Evolutionary conservation across 495 filamentous ascomycete species (phyloP).

Genomic region (Hypoxylon fragiforme): DNA sequence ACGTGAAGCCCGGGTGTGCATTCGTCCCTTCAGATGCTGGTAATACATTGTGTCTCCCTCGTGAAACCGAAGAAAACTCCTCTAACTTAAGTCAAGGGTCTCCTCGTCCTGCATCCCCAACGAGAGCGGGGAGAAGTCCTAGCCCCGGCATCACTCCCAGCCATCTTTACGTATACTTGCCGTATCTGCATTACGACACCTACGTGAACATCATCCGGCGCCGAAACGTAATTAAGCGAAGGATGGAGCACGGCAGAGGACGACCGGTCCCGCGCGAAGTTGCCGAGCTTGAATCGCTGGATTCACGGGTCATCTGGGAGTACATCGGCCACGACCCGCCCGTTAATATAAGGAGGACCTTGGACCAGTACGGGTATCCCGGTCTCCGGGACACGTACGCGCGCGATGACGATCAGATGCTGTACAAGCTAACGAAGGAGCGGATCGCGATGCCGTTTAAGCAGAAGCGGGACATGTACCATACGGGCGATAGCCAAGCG

Average conservation of each 20-base stretch:
- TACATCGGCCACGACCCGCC: constrained; percentile 67
- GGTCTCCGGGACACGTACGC: constrained; percentile 63
- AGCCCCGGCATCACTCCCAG: constrained; percentile 46
- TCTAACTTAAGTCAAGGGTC: constrained; percentile 27
- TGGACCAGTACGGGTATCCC: constrained; percentile 70
- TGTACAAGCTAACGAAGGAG: constrained; percentile 68
- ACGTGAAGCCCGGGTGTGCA: constrained; percentile 48
- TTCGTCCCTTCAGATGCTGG: constrained; percentile 51
- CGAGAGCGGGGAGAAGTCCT: constrained; percentile 32
- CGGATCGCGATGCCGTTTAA: constrained; percentile 17
- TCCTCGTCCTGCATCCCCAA: constrained; percentile 31
- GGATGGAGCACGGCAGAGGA: constrained; percentile 59
- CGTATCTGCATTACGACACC: constrained; percentile 69
- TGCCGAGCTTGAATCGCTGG: constrained; percentile 55
- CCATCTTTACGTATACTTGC: constrained; percentile 50
- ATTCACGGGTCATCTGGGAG: constrained; percentile 65
- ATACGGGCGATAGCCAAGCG: constrained; percentile 16
- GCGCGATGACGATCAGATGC: constrained; percentile 70
- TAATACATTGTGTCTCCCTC: constrained; percentile 39
- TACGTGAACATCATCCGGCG: constrained; percentile 63
- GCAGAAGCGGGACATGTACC: constrained; percentile 31
- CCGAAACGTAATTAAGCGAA: constrained; percentile 58
- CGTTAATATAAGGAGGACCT: constrained; percentile 63
- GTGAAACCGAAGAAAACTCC: constrained; percentile 30
- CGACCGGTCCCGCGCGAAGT: constrained; percentile 60